Percentiles rank a stretch among this genome's conserved stretches.
Evolutionary conservation across 2,329 filamentous ascomycete genomes (phyloP).

Genomic region (Parascedosporium putredinis): DNA sequence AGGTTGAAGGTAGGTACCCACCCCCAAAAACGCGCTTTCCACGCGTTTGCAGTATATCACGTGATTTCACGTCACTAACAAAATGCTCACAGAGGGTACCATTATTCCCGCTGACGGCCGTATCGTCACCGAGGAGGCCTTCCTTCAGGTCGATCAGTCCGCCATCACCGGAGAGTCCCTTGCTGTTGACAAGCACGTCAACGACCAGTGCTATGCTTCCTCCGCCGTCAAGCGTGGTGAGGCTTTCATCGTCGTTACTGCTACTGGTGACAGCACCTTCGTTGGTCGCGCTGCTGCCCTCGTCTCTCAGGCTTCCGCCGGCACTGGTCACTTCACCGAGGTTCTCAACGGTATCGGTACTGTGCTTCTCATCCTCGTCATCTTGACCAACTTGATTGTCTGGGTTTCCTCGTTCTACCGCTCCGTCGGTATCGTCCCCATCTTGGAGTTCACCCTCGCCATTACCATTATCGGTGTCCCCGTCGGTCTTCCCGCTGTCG

Average conservation of each 20-base stretch:
- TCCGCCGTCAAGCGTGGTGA: constrained; percentile 87
- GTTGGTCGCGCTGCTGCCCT: constrained; percentile 82
- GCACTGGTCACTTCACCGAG: constrained; percentile 80
- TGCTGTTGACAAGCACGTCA: constrained; percentile 77
- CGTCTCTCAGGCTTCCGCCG: constrained; percentile 64
- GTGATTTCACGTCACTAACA: constrained; percentile 2
- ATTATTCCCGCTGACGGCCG: constrained; percentile 85
- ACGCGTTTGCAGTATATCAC: background rate
- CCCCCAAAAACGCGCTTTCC: background rate
- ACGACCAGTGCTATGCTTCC: constrained; percentile 73
- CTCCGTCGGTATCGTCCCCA: constrained; percentile 66
- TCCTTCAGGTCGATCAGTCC: constrained; percentile 85
- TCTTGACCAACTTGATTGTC: constrained; percentile 69
- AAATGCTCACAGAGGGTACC: constrained; percentile 45
- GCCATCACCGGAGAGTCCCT: constrained; percentile 87
- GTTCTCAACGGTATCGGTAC: constrained; percentile 82
- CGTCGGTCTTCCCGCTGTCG: constrained; percentile 85
- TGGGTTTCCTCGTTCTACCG: constrained; percentile 86
- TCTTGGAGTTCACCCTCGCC: constrained; percentile 75
- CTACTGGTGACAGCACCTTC: constrained; percentile 82
- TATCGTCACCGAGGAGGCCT: constrained; percentile 72
- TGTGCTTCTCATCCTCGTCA: constrained; percentile 66
- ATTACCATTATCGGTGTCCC: constrained; percentile 89
- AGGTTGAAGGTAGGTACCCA: constrained; percentile 57
- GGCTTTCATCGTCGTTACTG: constrained; percentile 70